phyloP scores from a whole-genome alignment of 1,139 yeast genomes.

The Nadsonia commutata region DNA sequence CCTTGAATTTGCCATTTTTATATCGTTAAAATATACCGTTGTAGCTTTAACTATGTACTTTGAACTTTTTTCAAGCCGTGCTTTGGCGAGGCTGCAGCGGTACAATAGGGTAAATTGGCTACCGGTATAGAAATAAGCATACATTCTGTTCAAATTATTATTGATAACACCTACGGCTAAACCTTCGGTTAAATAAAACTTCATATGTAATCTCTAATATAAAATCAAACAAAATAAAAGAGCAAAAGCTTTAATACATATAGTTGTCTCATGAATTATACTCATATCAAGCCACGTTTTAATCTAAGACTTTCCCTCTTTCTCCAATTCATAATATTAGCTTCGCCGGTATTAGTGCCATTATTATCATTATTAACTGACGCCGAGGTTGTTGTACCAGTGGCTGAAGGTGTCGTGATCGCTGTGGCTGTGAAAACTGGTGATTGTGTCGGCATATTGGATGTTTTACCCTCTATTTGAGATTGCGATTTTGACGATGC shows the following conservation, averaged over 20 bases:
- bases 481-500: neutral
- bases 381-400: neutral
- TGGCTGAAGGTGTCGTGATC: neutral
- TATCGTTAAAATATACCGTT: neutral
- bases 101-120: neutral
- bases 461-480: neutral
- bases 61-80: neutral
- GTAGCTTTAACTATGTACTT: too few relatives aligned
- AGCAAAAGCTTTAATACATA: too few relatives aligned
- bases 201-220: too few relatives aligned
- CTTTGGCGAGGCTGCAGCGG: neutral
- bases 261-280: too few relatives aligned
- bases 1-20: slow-evolving; percentile 15
- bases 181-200: too few relatives aligned
- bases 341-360: neutral
- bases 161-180: too few relatives aligned
- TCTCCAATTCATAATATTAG: neutral
- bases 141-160: too few relatives aligned
- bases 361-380: neutral
- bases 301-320: neutral
- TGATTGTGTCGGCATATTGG: too few relatives aligned
- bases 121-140: too few relatives aligned
- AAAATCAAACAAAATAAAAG: too few relatives aligned
- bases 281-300: neutral
- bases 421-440: neutral